A percentile compares a stretch with the other conserved stretches of the same genome.
Conservation (phyloP, 208 protist species). For the Herpetomonas samuelpessoai region DNA sequence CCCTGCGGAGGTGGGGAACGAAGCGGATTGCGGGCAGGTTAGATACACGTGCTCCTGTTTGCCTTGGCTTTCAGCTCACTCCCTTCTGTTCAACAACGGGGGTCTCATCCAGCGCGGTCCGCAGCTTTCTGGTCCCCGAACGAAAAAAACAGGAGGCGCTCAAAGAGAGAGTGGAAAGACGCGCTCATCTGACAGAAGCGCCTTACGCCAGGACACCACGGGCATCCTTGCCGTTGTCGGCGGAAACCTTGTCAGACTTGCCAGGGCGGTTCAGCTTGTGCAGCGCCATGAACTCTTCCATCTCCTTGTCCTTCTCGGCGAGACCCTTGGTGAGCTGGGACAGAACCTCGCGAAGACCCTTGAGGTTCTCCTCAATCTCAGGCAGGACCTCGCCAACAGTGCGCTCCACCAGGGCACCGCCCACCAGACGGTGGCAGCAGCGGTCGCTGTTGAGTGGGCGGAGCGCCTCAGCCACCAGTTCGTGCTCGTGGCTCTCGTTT, state of each 20-base stretch:
- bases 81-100: too few relatives aligned
- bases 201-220: conserved; percentile 71
- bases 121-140: too few relatives aligned
- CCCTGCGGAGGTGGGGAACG: too few relatives aligned
- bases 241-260: conserved; percentile 31
- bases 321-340: conserved; percentile 73
- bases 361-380: conserved; percentile 90
- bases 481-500: conserved; percentile 88
- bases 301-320: conserved; percentile 75
- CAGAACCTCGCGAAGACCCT: conserved; percentile 68
- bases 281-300: conserved; percentile 84
- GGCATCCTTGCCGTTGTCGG: conserved; percentile 24
- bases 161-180: too few relatives aligned
- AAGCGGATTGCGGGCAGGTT: too few relatives aligned
- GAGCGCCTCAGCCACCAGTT: conserved; percentile 87
- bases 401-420: conserved; percentile 94
- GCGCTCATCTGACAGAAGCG: too few relatives aligned
- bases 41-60: too few relatives aligned
- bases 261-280: conserved; percentile 67
- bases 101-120: too few relatives aligned
- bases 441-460: conserved; percentile 82
- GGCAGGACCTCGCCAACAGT: conserved; percentile 94
- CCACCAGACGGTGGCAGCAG: conserved; percentile 94
- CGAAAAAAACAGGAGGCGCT: too few relatives aligned
- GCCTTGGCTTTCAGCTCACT: too few relatives aligned